Base-by-base conservation (phyloP, 176 grass and related monocot genomes). In the Typha latifolia region DNA sequence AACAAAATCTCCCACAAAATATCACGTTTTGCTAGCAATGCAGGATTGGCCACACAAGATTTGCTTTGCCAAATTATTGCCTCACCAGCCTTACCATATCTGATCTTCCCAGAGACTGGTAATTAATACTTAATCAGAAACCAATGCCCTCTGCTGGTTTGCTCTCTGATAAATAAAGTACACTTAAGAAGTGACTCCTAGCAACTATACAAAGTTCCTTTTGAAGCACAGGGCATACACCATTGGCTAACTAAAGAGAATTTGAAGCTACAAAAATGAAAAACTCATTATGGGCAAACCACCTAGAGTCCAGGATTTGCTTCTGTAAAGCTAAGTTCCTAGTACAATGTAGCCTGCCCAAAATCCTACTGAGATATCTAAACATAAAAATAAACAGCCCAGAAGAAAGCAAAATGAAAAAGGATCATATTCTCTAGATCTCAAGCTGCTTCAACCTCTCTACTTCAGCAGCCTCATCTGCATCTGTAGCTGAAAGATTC, bases 311-410 rank as follows among this genome's bases (percentile, higher is more conserved):
- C 61, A 14, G 15, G 62, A 26, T 72, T 79, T 76, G 43, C 69
- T 48, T 72, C 63, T 72, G 48, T 57, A 88, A 88, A 84, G 10
- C 81, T 87, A 84, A 43, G 79, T 72, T 31, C 81, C 73, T 81
- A 88, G 61, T 47, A 74, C 51, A 81, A 64, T 26, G 81, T 74
- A 72, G 74, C 62, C 76, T 81, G 77, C 81, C 69, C 66, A 71
- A 64, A 74, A 71, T 49, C 77, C 70, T 78, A 53, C 75, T 13
- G 52, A 63, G 71, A 75, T 68, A 67, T 50, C 71, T 16, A 20
- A 63, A 71, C 63, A 59, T 49, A 68, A 75, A 83, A 86, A 80
- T 80, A 86, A 83, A 71, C 64, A 79, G 62, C 67, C 71, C 15
- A 57, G 76, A 73, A 83, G 66, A 66, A 86, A 62, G 73, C 74